Base-by-base conservation (phyloP, 139 green algal species). In the Monoraphidium neglectum region DNA sequence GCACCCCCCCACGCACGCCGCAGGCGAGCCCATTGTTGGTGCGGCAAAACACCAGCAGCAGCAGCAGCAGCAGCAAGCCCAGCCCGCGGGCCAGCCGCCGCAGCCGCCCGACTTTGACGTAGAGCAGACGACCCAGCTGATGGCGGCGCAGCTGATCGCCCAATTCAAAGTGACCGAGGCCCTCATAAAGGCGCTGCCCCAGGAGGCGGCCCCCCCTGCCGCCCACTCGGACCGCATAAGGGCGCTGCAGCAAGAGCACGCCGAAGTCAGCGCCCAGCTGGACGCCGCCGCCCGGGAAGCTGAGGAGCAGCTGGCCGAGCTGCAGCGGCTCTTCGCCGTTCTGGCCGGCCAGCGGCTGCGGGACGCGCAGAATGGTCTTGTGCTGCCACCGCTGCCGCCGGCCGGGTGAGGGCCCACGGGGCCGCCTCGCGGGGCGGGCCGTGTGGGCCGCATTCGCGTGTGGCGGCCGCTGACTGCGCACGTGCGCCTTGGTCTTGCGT, bases 251-350 rank as follows among this genome's bases (percentile, higher is more conserved):
- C 4, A 62, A 40, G n/a, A 70, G 72, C 72, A 77, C 46, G 54
- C 66, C 28, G 30, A 46, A 33, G 60, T 77, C n/a, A 51, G 57
- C 4, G 35, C 67, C 18, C 26, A 70, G 28, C 43, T 77, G 40
- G 40, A 43, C 36, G 28, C 59, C 2, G 72, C 72, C 46, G 72
- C 68, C 18, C 56, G 35, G 1, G 43, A 77, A 33, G 72, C 26
- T 4, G 66, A 62, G 49, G 72, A 37, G 60, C 38, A 54, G 40
- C 32, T 70, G 72, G 38, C 56, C 18, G n/a, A 64, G 43, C 60
- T 77, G 72, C 72, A 77, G 40, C 40, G 57, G 59, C 35, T 77
- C 40, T 77, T 70, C 38, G 72, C 72, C 21, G 72, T 33, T 53
- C 38, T 70, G 43, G 72, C 72, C 15, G 47, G 54, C 30, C 59